A percentile compares a stretch with the other conserved stretches of the same genome.
Conservation (phyloP, 2,329 filamentous ascomycete genomes). For the Rosellinia necatrix region DNA sequence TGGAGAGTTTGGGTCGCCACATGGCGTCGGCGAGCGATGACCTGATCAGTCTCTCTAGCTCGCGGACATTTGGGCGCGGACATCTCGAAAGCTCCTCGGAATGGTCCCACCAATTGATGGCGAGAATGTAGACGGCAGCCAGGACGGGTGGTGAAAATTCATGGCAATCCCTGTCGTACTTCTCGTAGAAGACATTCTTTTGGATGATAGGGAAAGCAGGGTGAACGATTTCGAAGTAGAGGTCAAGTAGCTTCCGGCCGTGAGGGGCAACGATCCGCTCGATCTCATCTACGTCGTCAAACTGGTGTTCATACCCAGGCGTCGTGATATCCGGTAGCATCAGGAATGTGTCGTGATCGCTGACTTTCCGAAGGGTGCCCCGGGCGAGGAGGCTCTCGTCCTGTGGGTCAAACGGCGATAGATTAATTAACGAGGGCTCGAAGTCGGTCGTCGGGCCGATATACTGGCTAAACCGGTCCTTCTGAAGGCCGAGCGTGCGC, state of each 20-base stretch:
- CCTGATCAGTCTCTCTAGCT: constrained; percentile 74
- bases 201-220: constrained; percentile 83
- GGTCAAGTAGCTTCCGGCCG: constrained; percentile 75
- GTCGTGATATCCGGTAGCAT: constrained; percentile 77
- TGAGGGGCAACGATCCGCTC: constrained; percentile 77
- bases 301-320: constrained; percentile 71
- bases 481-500: constrained; percentile 74
- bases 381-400: constrained; percentile 77
- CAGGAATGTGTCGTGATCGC: constrained; percentile 77
- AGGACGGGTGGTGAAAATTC: constrained; percentile 78
- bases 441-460: constrained; percentile 84
- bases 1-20: constrained; percentile 80
- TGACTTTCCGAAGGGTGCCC: constrained; percentile 74
- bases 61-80: constrained; percentile 71
- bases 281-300: constrained; percentile 71
- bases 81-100: constrained; percentile 67
- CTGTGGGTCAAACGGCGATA: constrained; percentile 78
- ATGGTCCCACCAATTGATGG: constrained; percentile 86
- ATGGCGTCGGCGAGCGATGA: constrained; percentile 76
- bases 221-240: constrained; percentile 83
- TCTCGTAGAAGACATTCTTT: constrained; percentile 78
- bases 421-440: constrained; percentile 80
- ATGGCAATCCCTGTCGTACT: constrained; percentile 72
- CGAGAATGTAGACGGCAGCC: constrained; percentile 81
- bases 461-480: constrained; percentile 80